A percentile compares a stretch with the other conserved stretches of the same genome.
These are phyloP conservation scores for Podospora anserina DNA, from an alignment of 495 filamentous ascomycete genomes.

Conservation along the genomic window DNA sequence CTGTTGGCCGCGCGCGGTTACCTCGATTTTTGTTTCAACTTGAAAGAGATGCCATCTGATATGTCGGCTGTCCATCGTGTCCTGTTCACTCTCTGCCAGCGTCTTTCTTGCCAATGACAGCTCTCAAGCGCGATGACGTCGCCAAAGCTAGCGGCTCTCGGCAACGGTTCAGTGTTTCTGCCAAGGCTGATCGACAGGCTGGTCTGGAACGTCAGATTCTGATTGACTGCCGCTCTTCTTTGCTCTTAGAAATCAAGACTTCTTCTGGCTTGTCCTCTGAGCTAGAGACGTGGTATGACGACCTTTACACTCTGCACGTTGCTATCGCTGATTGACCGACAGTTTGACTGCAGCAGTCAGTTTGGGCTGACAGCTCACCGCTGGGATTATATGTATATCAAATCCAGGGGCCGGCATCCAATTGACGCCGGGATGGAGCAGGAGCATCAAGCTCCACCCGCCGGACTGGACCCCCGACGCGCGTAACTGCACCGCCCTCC, in stretches of 20 bases:
- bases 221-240: conserved; percentile 4
- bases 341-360: neutral
- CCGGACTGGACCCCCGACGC: conserved; percentile 8
- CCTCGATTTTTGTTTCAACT: conserved; percentile 2
- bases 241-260: neutral
- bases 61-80: no score
- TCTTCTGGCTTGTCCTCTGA: no score
- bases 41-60: neutral
- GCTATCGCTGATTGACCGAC: neutral
- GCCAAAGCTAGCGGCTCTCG: conserved; percentile 5
- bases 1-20: neutral
- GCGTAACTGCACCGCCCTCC: conserved; percentile 7
- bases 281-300: no score
- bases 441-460: conserved; percentile 15
- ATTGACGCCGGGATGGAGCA: conserved; percentile 9
- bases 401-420: conserved; percentile 16
- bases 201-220: neutral
- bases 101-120: conserved; percentile 1
- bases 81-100: neutral
- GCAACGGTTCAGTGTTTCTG: conserved; percentile 6
- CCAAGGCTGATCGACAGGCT: conserved; percentile 12
- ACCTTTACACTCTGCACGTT: neutral
- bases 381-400: neutral
- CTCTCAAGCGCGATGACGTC: conserved; percentile 7
- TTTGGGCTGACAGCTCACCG: neutral